A percentile compares a stretch with the other conserved stretches of the same genome.
phyloP scores from a whole-genome alignment of 2,329 filamentous ascomycete genomes.

The Sarocladiaceae sp. region DNA sequence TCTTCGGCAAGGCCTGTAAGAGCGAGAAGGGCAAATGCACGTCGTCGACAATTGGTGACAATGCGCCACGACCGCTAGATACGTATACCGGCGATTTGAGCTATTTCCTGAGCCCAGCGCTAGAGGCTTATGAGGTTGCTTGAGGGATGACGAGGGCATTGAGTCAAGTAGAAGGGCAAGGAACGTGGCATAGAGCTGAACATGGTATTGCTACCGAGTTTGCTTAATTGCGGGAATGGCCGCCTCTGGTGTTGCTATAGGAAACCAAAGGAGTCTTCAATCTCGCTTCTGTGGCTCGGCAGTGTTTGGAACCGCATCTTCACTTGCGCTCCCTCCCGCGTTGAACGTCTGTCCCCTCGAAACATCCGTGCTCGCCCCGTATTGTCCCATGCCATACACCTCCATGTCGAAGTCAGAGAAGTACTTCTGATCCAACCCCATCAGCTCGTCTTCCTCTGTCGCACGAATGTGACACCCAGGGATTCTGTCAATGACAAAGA shows the following conservation, averaged over 20 bases:
- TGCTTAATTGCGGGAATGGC: too few relatives aligned
- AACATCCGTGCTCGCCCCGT: neutral
- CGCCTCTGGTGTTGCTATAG: too few relatives aligned
- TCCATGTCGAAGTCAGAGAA: conserved; percentile 15
- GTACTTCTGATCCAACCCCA: conserved; percentile 37
- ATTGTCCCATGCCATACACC: conserved; percentile 11
- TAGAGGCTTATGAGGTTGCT: neutral
- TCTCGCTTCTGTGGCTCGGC: neutral
- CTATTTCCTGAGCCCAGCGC: conserved; percentile 4
- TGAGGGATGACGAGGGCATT: too few relatives aligned
- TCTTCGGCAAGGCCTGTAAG: conserved; percentile 10
- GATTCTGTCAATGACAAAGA: conserved; percentile 49
- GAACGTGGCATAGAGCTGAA: too few relatives aligned
- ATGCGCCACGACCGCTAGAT: neutral
- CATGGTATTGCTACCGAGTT: too few relatives aligned
- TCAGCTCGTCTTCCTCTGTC: conserved; percentile 44
- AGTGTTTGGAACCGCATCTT: neutral
- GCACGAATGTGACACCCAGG: conserved; percentile 47
- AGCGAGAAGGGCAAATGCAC: conserved; percentile 3
- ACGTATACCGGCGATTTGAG: conserved; percentile 2
- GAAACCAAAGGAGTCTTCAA: neutral
- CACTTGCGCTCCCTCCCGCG: neutral
- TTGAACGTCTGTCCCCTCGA: neutral
- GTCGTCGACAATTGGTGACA: conserved; percentile 2
- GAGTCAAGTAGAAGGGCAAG: neutral